Evolutionary conservation across 306 rosid genomes (phyloP), one percentile per base, ranked within the genome.

Genomic region (Heteromeles arbutifolia): DNA sequence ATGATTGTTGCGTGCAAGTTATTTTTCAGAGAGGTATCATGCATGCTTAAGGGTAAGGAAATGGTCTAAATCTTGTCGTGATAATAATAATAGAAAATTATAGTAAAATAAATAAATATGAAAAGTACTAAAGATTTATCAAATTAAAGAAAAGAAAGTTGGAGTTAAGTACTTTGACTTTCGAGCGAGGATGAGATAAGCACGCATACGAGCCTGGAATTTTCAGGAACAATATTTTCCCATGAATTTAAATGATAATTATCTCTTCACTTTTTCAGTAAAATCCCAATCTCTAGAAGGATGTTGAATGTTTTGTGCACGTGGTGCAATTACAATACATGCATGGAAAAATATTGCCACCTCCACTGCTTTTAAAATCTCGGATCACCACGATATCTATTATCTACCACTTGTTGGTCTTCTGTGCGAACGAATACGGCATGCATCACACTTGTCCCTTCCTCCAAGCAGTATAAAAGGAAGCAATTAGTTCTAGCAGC

Each of bases 261-360:
- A 41, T 41, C 44, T 41, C 44, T 41, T 41, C 12, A 41, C 44
- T 9, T 41, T 41, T 41, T 10, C 44, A 41, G 21, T 3, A 56
- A 56, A 56, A 8, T 9, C 62, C 25, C 29, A 25, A 11, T 24
- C 65, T 4, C 65, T 24, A 28, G 67, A 62, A 13, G 12, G 44
- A 69, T 8, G 1, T 48, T 48, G 59, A 68, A 25, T 59, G 15
- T 2, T 59, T 59, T 32, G 32, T 24, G 25, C 58, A 73, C 56
- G 76, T 73, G 76, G 67, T 37, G 76, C 50, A 24, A 22, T 39
- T 58, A 39, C 25, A 58, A 58, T 37, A 58, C 17, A 3, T 73
- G 76, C 56, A 24, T 73, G 76, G 9, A 24, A 11, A 72, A 4
- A 4, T n/a, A n/a, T 34, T 32, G 75, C 65, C 75, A 72, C 65